Conservation (phyloP, 2,329 filamentous ascomycete genomes). For the Aureobasidium lini region DNA sequence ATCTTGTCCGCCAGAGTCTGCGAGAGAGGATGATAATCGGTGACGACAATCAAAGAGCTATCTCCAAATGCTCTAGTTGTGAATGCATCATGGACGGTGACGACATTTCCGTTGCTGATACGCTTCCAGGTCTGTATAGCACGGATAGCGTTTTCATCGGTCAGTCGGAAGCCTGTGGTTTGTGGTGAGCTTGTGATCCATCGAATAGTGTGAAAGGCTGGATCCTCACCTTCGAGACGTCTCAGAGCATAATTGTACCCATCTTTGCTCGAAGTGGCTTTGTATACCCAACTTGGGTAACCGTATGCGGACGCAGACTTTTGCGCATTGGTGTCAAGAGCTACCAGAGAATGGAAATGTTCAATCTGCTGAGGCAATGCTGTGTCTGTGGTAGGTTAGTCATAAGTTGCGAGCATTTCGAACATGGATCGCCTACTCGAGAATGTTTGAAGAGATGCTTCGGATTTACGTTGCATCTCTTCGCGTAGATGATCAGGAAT, state of each 20-base stretch:
- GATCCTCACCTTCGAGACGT: constrained; percentile 62
- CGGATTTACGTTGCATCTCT: constrained; percentile 80
- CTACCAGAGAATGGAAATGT: constrained; percentile 86
- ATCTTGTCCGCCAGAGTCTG: constrained; percentile 85
- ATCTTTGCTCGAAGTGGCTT: constrained; percentile 81
- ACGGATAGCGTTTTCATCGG: constrained; percentile 80
- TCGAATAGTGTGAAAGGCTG: constrained; percentile 14
- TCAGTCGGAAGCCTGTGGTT: constrained; percentile 67
- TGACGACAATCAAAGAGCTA: constrained; percentile 88
- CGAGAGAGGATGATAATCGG: constrained; percentile 84
- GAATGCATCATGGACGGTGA: constrained; percentile 84
- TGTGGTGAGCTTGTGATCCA: neutral
- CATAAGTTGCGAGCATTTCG: constrained; percentile 12
- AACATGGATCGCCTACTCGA: constrained; percentile 51
- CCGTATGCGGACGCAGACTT: constrained; percentile 76
- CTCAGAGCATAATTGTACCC: constrained; percentile 82
- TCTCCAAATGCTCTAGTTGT: constrained; percentile 90
- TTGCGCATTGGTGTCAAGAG: constrained; percentile 72
- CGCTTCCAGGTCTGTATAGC: constrained; percentile 85
- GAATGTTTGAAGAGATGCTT: constrained; percentile 76
- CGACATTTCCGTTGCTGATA: constrained; percentile 71
- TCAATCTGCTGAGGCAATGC: constrained; percentile 70
- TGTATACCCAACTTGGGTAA: constrained; percentile 90
- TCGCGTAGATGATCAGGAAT: constrained; percentile 79
- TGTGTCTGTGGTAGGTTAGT: constrained; percentile 42